A percentile compares a stretch with the other conserved stretches of the same genome.
Conservation (phyloP, 225 moss, liverwort and hornwort species). For the Anthoceros angustus region DNA sequence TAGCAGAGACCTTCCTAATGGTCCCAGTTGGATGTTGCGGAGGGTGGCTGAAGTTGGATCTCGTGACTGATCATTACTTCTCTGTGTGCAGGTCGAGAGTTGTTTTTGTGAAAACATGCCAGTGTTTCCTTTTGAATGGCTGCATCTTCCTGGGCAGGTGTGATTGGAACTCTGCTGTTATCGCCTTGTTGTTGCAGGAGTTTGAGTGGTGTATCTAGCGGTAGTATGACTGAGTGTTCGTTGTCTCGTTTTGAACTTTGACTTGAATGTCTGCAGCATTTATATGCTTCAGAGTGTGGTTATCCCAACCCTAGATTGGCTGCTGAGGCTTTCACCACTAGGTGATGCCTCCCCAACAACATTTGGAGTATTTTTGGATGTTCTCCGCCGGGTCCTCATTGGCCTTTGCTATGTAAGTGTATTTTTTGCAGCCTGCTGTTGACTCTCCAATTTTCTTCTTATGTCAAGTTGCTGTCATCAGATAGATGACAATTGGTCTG, state of each 20-base stretch:
- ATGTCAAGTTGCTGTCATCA: background rate
- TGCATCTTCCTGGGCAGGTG: slow-evolving; percentile 90
- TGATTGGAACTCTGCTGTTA: background rate
- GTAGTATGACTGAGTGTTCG: background rate
- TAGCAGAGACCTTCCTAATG: background rate
- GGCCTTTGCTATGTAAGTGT: slow-evolving; percentile 56
- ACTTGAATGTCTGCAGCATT: background rate
- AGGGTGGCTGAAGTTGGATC: background rate
- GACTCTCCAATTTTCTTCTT: background rate
- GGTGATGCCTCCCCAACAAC: slow-evolving; percentile 17
- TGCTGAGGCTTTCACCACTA: slow-evolving; percentile 16
- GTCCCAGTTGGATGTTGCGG: background rate
- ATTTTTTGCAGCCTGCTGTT: background rate
- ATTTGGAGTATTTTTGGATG: slow-evolving; percentile 19
- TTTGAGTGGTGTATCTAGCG: background rate
- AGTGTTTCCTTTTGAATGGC: slow-evolving; percentile 80
- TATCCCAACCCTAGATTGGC: slow-evolving; percentile 18
- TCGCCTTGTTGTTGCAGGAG: background rate
- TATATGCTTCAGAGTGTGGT: background rate
- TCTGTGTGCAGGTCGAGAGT: slow-evolving; percentile 46
- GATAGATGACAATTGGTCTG: slow-evolving; percentile 7
- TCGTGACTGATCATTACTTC: background rate
- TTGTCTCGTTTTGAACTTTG: background rate
- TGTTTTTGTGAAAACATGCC: slow-evolving; percentile 68
- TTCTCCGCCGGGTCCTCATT: slow-evolving; percentile 47